Percentiles rank a stretch among this genome's conserved stretches.
Conservation (phyloP, 495 filamentous ascomycete genomes). For the Halenospora varia region DNA sequence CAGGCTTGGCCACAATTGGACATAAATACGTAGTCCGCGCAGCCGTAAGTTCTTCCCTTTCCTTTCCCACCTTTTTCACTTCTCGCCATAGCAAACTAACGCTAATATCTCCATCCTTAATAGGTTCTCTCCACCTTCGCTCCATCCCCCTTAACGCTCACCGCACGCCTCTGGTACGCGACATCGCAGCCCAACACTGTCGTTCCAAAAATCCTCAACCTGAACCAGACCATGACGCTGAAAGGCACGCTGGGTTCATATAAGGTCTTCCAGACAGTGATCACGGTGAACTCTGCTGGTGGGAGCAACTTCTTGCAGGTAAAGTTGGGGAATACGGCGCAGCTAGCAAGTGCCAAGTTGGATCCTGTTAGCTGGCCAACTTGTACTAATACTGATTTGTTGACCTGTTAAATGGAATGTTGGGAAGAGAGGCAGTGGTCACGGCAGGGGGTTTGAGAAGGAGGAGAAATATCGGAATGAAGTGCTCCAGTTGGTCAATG, state of each 20-base stretch:
- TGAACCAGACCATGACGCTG: not conserved
- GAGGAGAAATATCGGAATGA: no score
- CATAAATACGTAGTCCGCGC: slow-evolving; percentile 10
- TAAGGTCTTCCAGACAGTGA: not conserved
- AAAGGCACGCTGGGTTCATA: not conserved
- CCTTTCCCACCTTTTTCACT: not conserved
- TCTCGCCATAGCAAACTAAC: not conserved
- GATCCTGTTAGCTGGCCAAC: not conserved
- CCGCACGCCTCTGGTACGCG: not conserved
- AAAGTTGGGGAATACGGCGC: not conserved
- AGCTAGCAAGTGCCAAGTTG: not conserved
- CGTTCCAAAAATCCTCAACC: not conserved
- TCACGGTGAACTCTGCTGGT: not conserved
- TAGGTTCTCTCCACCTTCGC: slow-evolving; percentile 2
- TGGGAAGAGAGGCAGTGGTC: no score
- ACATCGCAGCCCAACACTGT: not conserved
- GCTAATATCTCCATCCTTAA: not conserved
- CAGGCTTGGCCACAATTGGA: not conserved
- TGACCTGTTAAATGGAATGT: not conserved
- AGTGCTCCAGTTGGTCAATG: no score
- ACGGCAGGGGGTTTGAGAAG: no score
- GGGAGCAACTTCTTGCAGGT: not conserved
- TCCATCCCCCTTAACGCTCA: not conserved
- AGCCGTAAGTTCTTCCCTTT: slow-evolving; percentile 15
- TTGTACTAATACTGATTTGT: not conserved